These are phyloP conservation scores for Viridothelium virens DNA, from an alignment of 495 filamentous ascomycete species.

Conservation along the genomic window DNA sequence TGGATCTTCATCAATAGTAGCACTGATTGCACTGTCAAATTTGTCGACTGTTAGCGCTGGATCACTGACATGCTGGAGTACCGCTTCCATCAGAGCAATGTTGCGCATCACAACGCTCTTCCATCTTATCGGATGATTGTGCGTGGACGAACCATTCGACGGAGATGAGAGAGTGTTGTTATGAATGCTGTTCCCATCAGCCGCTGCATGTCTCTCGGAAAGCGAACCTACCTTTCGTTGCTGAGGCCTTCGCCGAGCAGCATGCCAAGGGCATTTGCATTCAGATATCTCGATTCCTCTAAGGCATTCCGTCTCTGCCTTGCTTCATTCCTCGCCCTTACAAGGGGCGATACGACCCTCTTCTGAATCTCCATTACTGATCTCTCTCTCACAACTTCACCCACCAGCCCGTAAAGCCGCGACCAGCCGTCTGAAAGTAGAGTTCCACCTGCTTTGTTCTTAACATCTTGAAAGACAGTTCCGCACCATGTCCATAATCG, in stretches of 20 bases:
- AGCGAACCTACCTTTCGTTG: conserved; percentile 23
- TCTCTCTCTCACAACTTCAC: conserved; percentile 56
- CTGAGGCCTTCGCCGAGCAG: conserved; percentile 73
- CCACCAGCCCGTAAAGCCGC: conserved; percentile 73
- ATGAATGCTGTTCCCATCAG: conserved; percentile 15
- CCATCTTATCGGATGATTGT: conserved; percentile 49
- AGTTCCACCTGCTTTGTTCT: conserved; percentile 37
- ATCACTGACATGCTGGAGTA: conserved; percentile 53
- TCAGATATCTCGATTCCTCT: conserved; percentile 59
- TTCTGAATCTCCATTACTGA: conserved; percentile 53
- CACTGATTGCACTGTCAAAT: conserved; percentile 69
- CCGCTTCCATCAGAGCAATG: conserved; percentile 71
- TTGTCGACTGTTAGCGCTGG: conserved; percentile 50
- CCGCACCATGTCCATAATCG: conserved; percentile 59
- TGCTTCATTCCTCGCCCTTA: conserved; percentile 60
- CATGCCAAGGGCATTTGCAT: conserved; percentile 78
- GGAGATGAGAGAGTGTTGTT: conserved; percentile 37
- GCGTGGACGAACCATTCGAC: conserved; percentile 21
- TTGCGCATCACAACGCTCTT: conserved; percentile 61
- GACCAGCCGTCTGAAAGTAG: conserved; percentile 52
- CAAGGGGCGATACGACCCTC: conserved; percentile 60
- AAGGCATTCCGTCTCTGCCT: conserved; percentile 60
- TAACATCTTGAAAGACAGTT: conserved; percentile 54
- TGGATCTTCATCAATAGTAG: conserved; percentile 53
- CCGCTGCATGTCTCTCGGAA: neutral